These are phyloP conservation scores for Iris pallida DNA, from an alignment of 116 monocot species.

Conservation along the genomic window DNA sequence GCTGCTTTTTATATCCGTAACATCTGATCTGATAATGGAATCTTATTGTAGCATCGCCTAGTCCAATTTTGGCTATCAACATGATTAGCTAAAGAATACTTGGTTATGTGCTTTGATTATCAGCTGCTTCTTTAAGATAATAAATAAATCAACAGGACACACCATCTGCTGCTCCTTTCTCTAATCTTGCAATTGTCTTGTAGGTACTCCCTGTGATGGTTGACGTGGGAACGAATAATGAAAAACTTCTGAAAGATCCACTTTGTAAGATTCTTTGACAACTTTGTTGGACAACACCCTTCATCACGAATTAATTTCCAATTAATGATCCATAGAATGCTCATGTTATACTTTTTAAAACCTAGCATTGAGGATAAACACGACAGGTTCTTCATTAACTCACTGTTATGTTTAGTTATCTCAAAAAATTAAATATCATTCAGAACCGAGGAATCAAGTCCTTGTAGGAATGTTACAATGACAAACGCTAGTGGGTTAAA, in stretches of 20 bases:
- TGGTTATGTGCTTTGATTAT: neutral
- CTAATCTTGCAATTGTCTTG: neutral
- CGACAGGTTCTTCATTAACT: no score
- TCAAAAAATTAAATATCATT: neutral
- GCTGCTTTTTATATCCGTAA: no score
- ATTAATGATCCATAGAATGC: no score
- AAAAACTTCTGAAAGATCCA: slow-evolving; percentile 90
- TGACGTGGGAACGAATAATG: slow-evolving; percentile 99
- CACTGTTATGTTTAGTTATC: no score
- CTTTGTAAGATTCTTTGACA: slow-evolving; percentile 59
- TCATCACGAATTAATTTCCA: no score
- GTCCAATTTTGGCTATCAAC: no score
- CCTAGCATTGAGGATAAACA: no score
- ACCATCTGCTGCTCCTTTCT: no score
- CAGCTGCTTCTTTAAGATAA: neutral
- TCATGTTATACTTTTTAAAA: no score
- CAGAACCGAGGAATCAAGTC: neutral
- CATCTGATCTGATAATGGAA: no score
- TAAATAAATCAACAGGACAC: neutral
- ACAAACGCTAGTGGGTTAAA: neutral
- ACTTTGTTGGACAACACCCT: neutral
- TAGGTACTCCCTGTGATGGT: slow-evolving; percentile 99
- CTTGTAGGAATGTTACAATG: neutral
- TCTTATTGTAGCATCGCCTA: no score
- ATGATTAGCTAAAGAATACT: neutral